Evolutionary conservation across 805 yeast genomes (phyloP), one percentile per base, ranked within the genome.

Genomic region (Brettanomyces bruxellensis): DNA sequence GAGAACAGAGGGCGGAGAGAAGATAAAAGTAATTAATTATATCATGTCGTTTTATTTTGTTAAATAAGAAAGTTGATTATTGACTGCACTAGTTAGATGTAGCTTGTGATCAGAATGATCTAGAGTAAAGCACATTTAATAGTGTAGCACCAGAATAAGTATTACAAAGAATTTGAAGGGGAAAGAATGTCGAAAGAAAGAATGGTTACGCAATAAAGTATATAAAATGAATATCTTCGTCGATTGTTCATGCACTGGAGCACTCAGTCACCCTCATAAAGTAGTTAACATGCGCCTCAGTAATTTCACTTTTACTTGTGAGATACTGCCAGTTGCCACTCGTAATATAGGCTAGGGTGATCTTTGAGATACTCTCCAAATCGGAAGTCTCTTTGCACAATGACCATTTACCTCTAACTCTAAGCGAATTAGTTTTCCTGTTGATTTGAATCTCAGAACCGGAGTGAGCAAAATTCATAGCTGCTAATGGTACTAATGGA

Each of bases 1-100:
- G 48, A 44, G 38, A 47, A 38, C 34, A 25, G n/a, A 25, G 6
- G 28, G 34, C 34, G 18, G 25, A 30, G 25, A 34, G 44, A 34
- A 14, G 18, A 18, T 18, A 18, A 18, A 18, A 18, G 18, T 18
- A 18, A 38, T 13, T 7, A 23, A 38, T 38, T 12, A 23, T 25
- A 32, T 6, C 34, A 30, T 39, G 32, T 14, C 30, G 32, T 28
- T 28, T 28, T 6, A 7, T 28, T 28, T 28, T 28, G 32, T 28
- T 28, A 28, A 7, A 28, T 28, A 28, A 28, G 32, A 28, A 28
- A 28, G 32, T 6, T 28, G 32, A 28, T 28, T 28, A 28, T 28
- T 28, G 32, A 28, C 18, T 18, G 18, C 18, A 18, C 18, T 18
- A 18, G 18, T 18, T 28, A 2, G 7, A 28, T 28, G 32, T 28